Conservation (phyloP, 495 filamentous ascomycete species). For the Beverwykella pulmonaria region DNA sequence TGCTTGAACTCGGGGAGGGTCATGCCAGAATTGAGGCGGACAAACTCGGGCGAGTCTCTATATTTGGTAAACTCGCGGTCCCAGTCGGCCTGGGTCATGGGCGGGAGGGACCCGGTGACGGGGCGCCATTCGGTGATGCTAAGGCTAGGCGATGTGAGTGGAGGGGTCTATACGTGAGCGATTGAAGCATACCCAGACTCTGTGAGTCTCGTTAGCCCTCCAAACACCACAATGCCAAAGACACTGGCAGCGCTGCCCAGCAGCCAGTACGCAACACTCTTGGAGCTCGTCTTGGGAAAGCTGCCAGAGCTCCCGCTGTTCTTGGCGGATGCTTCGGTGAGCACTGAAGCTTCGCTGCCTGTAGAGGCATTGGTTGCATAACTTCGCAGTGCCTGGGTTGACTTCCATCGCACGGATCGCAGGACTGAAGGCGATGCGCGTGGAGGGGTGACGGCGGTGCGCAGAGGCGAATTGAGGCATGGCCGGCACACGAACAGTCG, state of each 20-base stretch:
- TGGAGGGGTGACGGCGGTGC: constrained; percentile 14
- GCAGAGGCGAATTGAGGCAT: constrained; percentile 55
- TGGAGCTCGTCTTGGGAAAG: constrained; percentile 74
- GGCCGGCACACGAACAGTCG: constrained; percentile 65
- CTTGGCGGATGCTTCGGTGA: neutral
- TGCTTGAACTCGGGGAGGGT: constrained; percentile 88
- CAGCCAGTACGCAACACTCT: constrained; percentile 86
- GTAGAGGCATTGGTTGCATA: neutral
- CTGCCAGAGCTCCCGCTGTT: constrained; percentile 39
- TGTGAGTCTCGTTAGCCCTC: constrained; percentile 87
- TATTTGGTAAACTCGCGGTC: constrained; percentile 91
- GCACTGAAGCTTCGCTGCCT: neutral
- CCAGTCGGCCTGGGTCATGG: constrained; percentile 75
- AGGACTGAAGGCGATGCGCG: constrained; percentile 36
- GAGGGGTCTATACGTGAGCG: neutral
- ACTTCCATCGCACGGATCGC: constrained; percentile 40
- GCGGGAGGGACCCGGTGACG: constrained; percentile 90
- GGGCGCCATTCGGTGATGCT: constrained; percentile 99
- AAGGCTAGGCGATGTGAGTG: constrained; percentile 58
- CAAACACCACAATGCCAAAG: constrained; percentile 95
- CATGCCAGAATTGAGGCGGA: constrained; percentile 89
- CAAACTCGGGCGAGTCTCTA: constrained; percentile 85
- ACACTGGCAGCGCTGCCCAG: constrained; percentile 87
- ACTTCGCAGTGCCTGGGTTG: constrained; percentile 22
- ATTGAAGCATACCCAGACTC: constrained; percentile 78